Base-by-base conservation (phyloP, 1,139 yeast species). In the Kodamaea fungicola region DNA sequence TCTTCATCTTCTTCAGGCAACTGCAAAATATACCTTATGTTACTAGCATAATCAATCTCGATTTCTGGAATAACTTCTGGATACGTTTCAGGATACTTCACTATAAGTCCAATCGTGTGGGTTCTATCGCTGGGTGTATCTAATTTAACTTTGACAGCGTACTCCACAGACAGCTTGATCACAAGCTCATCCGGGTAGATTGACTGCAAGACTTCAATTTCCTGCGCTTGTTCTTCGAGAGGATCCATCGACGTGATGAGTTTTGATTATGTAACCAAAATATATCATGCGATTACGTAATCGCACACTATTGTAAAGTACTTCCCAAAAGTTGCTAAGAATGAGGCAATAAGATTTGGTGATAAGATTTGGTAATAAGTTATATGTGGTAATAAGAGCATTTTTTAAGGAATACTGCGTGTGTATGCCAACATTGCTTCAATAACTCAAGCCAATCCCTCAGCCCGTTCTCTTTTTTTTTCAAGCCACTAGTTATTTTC, bases 141-240 rank as follows among this genome's bases (percentile, higher is more conserved):
- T 30, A 86, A 65, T 13, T 55, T 44, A 6, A 78, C 48, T 32
- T 63, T 62, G 33, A 82, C 72, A 30, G 67, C 59, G 49, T 75
- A 80, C 30, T 69, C 65, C 0, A 67, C 62, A 7, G 67, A 70
- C 7, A 74, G 61, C 22, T 68, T 54, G 31, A 62, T 55, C 19
- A 50, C 55, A 30, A 92, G 62, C 57, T 92, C 97, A 57, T 89
- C 97, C 2, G 97, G 97, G 56, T 90, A 92, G 42, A 92, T 92
- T 19, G 95, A 83, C 58, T 86, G 83, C 43, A 92, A 72, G 29
- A 89, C 88, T 59, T 86, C 95, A 32, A 87, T 61, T 56, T 87
- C 96, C 59, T 86, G 92, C 28, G 55, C 56, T 53, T 86, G 95
- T 57, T 86, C 95, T 58, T 83, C 94, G 35, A 60, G 53, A 41